Percentiles rank a stretch among this genome's conserved stretches.
Conservation (phyloP, 805 yeast species). For the Starmerella scarabaei region DNA sequence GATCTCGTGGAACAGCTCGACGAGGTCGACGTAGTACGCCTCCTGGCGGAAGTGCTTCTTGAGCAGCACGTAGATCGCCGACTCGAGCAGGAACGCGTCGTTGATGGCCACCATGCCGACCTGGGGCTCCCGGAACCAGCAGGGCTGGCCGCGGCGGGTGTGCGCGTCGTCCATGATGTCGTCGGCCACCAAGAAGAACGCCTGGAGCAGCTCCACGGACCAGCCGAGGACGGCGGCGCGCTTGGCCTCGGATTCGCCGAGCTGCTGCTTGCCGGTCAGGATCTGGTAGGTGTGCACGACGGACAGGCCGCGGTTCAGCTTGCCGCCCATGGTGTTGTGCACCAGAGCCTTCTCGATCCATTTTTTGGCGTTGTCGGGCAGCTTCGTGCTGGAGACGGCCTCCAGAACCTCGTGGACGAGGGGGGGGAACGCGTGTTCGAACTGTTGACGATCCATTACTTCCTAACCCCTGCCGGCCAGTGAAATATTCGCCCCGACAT, state of each 20-base stretch:
- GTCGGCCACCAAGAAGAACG: conserved; percentile 92
- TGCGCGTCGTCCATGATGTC: conserved; percentile 96
- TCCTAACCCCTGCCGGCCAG: not conserved
- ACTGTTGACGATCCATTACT: conserved; percentile 17
- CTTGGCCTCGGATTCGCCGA: conserved; percentile 57
- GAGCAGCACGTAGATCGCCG: conserved; percentile 76
- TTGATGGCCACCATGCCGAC: conserved; percentile 93
- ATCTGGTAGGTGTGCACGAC: conserved; percentile 86
- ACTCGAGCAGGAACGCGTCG: conserved; percentile 94
- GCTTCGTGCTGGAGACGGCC: conserved; percentile 52
- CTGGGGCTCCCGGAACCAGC: conserved; percentile 75
- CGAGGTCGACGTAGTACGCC: conserved; percentile 69
- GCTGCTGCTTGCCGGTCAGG: conserved; percentile 53
- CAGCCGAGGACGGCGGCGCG: conserved; percentile 85
- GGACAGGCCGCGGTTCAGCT: conserved; percentile 88
- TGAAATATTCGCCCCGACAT: too few species aligned
- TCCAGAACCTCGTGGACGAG: conserved; percentile 63
- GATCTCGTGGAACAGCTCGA: conserved; percentile 92
- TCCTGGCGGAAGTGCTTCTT: conserved; percentile 80
- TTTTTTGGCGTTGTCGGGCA: conserved; percentile 71
- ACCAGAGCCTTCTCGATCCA: conserved; percentile 65
- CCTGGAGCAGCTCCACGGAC: conserved; percentile 89
- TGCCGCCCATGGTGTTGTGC: conserved; percentile 93
- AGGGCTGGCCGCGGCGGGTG: conserved; percentile 97
- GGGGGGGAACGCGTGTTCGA: conserved; percentile 51